These are phyloP conservation scores for Naegleria gruberi DNA, from an alignment of 208 protist species.

Conservation along the genomic window DNA sequence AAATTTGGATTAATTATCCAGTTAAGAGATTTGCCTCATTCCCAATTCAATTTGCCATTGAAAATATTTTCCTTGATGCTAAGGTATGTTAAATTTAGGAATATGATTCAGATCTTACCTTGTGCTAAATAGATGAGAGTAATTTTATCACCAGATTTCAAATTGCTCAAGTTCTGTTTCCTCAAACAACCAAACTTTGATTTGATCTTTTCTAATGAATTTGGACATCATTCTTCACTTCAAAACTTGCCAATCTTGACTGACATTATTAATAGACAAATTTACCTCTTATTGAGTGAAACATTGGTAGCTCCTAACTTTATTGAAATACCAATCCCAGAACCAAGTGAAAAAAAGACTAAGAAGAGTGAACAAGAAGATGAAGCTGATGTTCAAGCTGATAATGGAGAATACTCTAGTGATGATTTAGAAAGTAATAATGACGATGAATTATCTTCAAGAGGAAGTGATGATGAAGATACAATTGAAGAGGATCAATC, in stretches of 20 bases:
- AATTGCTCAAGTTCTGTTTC: not conserved
- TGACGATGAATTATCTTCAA: not conserved
- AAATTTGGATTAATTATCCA: not conserved
- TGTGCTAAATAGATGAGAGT: not conserved
- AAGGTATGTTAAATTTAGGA: not conserved
- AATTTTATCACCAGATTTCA: not conserved
- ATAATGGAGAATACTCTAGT: not conserved
- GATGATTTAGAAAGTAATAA: not conserved
- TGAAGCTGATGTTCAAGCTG: not conserved
- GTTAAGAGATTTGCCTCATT: not conserved
- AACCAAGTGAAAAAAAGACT: not conserved
- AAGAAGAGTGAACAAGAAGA: not conserved
- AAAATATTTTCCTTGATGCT: not conserved
- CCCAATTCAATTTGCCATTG: not conserved
- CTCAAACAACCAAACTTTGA: slow-evolving; percentile 1
- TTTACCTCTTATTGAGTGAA: not conserved
- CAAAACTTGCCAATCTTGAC: not conserved
- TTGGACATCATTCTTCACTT: not conserved
- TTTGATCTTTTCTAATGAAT: slow-evolving; percentile 3
- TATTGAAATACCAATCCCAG: not conserved
- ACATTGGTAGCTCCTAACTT: not conserved
- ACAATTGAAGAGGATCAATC: not conserved
- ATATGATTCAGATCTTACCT: no score
- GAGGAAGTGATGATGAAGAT: not conserved
- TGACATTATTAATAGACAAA: not conserved